phyloP scores from a whole-genome alignment of 768 basidiomycete species.

The Boletus eberwhitei region DNA sequence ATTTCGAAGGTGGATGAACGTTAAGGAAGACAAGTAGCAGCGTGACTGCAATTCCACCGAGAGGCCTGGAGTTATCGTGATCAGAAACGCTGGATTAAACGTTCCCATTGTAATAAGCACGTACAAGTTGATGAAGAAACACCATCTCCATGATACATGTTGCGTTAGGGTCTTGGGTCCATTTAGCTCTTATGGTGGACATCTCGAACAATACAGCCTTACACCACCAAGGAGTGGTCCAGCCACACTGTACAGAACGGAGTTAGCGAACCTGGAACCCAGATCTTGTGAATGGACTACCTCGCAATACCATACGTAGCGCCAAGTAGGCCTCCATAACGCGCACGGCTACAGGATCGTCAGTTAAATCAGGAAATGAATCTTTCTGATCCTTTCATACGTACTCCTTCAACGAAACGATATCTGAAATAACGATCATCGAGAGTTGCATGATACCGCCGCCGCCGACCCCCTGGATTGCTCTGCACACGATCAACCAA shows the following conservation, averaged over 20 bases:
- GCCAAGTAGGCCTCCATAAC: slow-evolving; percentile 68
- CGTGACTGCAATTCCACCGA: slow-evolving; percentile 58
- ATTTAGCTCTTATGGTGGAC: background rate
- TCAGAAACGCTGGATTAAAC: background rate
- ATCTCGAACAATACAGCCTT: slow-evolving; percentile 25
- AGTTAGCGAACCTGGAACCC: background rate
- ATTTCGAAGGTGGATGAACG: slow-evolving; percentile 64
- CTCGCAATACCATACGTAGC: slow-evolving; percentile 74
- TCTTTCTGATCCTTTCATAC: slow-evolving; percentile 15
- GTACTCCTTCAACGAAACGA: slow-evolving; percentile 74
- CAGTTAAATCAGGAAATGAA: slow-evolving; percentile 13
- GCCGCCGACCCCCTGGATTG: slow-evolving; percentile 79
- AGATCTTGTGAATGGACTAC: slow-evolving; percentile 13
- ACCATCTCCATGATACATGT: slow-evolving; percentile 79
- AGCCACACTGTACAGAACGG: slow-evolving; percentile 41
- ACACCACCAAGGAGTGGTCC: slow-evolving; percentile 82
- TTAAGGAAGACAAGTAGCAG: slow-evolving; percentile 72
- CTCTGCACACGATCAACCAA: slow-evolving; percentile 73
- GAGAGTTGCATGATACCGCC: slow-evolving; percentile 74
- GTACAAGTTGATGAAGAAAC: slow-evolving; percentile 71
- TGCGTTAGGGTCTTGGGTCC: slow-evolving; percentile 56
- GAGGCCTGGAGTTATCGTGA: slow-evolving; percentile 46
- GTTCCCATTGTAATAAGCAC: slow-evolving; percentile 9
- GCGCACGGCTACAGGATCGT: slow-evolving; percentile 54
- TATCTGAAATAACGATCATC: slow-evolving; percentile 77